Evolutionary conservation across 2,329 filamentous ascomycete species (phyloP).

Genomic region (Nemania bipapillata): DNA sequence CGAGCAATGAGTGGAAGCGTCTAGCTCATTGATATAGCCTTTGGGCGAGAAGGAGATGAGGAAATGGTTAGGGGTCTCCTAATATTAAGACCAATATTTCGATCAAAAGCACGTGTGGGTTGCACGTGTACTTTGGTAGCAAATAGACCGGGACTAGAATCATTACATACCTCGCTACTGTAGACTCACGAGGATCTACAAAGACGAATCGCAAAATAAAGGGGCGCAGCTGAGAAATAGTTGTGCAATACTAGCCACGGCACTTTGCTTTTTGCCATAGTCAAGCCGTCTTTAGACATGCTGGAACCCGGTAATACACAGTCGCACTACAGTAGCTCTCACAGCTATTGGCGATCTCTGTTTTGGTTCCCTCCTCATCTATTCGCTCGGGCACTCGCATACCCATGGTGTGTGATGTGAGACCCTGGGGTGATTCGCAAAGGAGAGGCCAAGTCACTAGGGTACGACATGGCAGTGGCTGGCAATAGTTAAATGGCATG

Average conservation of each 20-base stretch:
- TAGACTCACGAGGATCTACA: background rate
- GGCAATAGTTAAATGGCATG: conserved; percentile 17
- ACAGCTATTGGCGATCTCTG: background rate
- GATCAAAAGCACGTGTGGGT: background rate
- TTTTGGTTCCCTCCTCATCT: background rate
- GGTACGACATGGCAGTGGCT: conserved; percentile 16
- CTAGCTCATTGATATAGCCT: background rate
- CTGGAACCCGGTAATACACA: conserved; percentile 7
- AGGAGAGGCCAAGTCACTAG: background rate
- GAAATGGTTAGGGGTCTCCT: background rate
- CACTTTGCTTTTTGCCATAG: conserved; percentile 20
- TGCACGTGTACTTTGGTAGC: background rate
- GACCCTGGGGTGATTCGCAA: background rate
- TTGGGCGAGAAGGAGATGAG: background rate
- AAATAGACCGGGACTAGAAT: background rate
- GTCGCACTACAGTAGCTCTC: conserved; percentile 21
- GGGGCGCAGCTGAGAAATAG: conserved; percentile 11
- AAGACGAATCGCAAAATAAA: conserved; percentile 13
- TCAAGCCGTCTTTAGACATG: background rate
- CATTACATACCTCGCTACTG: conserved; percentile 10
- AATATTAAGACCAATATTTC: background rate
- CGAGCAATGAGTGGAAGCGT: background rate
- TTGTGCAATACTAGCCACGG: background rate
- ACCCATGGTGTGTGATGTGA: background rate
- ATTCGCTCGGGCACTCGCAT: background rate